Percentiles rank a stretch among this genome's conserved stretches.
These are phyloP conservation scores for Trametes pubescens DNA, from an alignment of 1,284 basidiomycete genomes.

Conservation along the genomic window DNA sequence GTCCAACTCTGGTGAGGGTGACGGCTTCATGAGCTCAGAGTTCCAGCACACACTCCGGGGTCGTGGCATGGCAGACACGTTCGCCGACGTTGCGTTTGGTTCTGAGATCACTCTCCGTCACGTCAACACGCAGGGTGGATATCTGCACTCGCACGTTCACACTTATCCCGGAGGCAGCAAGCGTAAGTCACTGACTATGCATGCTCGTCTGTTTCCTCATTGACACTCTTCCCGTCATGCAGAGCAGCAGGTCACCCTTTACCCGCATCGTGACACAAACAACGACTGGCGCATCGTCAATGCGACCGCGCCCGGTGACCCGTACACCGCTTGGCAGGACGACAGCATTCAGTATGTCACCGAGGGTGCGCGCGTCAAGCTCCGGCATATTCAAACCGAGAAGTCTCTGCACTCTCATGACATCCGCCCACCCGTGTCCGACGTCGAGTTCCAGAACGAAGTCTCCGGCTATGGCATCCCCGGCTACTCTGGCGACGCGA, in stretches of 20 bases:
- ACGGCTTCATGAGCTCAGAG: constrained; percentile 98
- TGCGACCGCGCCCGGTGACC: constrained; percentile 49
- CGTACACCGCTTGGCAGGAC: constrained; percentile 62
- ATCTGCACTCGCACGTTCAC: constrained; percentile 94
- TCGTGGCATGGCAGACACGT: constrained; percentile 92
- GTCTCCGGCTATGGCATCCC: constrained; percentile 94
- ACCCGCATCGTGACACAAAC: constrained; percentile 81
- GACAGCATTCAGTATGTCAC: constrained; percentile 72
- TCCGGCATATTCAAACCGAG: constrained; percentile 84
- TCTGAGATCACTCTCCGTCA: constrained; percentile 89
- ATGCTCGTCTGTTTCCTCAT: neutral
- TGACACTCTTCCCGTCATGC: constrained; percentile 20
- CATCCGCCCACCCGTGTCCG: constrained; percentile 92
- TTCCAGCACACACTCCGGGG: constrained; percentile 98
- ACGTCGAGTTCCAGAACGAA: constrained; percentile 99
- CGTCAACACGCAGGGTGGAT: constrained; percentile 96
- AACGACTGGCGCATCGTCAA: constrained; percentile 40
- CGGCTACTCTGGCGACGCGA: constrained; percentile 87
- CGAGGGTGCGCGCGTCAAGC: constrained; percentile 79
- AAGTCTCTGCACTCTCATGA: constrained; percentile 97
- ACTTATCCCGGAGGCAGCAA: constrained; percentile 88
- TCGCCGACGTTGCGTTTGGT: constrained; percentile 89
- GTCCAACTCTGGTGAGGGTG: constrained; percentile 92
- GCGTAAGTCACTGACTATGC: constrained; percentile 57
- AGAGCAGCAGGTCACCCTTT: constrained; percentile 99